A percentile compares a stretch with the other conserved stretches of the same genome.
Evolutionary conservation across 2,329 filamentous ascomycete species (phyloP).

Genomic region (Phialophora macrospora): DNA sequence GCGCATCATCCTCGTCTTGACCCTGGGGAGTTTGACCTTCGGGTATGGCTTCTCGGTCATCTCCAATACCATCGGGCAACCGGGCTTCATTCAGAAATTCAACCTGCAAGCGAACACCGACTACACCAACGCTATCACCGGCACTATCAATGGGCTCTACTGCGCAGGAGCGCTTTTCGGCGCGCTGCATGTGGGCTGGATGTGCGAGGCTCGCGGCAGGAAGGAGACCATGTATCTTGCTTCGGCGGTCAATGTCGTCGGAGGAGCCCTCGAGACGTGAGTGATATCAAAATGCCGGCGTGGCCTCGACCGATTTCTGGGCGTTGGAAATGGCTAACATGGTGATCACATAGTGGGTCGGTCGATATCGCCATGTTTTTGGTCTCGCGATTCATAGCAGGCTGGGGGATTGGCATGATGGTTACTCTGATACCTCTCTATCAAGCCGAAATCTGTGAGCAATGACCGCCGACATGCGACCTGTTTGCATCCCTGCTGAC

Average conservation of each 20-base stretch:
- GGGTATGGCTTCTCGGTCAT: constrained; percentile 59
- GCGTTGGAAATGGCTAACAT: background rate
- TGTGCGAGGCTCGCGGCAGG: constrained; percentile 31
- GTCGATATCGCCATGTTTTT: constrained; percentile 35
- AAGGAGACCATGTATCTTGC: constrained; percentile 33
- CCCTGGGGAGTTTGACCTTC: constrained; percentile 47
- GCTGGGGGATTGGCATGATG: constrained; percentile 35
- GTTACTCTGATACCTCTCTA: constrained; percentile 32
- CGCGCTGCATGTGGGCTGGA: constrained; percentile 29
- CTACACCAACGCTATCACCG: constrained; percentile 49
- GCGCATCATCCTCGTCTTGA: constrained; percentile 32
- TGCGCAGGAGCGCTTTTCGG: constrained; percentile 33
- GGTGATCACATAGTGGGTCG: constrained; percentile 14
- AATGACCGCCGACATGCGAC: background rate
- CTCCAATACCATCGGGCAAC: constrained; percentile 58
- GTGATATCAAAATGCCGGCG: background rate
- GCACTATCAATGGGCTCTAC: constrained; percentile 35
- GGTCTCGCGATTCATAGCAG: constrained; percentile 32
- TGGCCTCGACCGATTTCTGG: no score
- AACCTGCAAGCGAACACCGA: constrained; percentile 42
- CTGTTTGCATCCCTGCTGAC: background rate
- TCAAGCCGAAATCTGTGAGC: constrained; percentile 42
- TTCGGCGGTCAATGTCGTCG: constrained; percentile 30
- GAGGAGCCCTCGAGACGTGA: constrained; percentile 28
- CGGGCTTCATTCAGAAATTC: constrained; percentile 59